Percentiles rank a stretch among this genome's conserved stretches.
Evolutionary conservation across 768 basidiomycete species (phyloP).

Genomic region (Lactarius vividus): DNA sequence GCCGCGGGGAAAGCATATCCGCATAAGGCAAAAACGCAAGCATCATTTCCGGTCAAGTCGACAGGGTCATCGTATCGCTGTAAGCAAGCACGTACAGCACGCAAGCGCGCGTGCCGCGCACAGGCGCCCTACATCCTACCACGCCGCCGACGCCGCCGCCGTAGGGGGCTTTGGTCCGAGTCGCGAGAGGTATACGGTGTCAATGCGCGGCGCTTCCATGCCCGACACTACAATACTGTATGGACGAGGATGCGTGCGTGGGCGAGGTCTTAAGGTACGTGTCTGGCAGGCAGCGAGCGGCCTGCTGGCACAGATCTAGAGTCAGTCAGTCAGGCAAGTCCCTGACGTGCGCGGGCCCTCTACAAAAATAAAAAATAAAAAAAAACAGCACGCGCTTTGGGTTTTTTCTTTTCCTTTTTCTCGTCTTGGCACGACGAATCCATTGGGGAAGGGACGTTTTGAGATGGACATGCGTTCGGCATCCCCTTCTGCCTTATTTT

Average conservation of each 20-base stretch:
- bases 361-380: neutral
- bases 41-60: slow-evolving; percentile 1
- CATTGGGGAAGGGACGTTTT: neutral
- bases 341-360: neutral
- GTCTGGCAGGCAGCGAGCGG: neutral
- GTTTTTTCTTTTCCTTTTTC: neutral
- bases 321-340: neutral
- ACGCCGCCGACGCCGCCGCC: neutral
- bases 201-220: neutral
- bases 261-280: neutral
- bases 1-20: slow-evolving; percentile 9
- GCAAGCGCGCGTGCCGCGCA: neutral
- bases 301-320: neutral
- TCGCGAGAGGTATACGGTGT: neutral
- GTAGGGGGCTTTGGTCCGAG: neutral
- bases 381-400: neutral
- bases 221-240: neutral
- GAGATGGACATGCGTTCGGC: neutral
- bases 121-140: neutral
- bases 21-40: neutral
- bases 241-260: neutral
- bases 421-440: neutral
- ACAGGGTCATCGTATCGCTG: slow-evolving; percentile 1
- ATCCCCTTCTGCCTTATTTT: neutral
- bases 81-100: neutral